Evolutionary conservation across 2,329 filamentous ascomycete genomes (phyloP), one percentile per base, ranked within the genome.

Genomic region (Clarireedia homoeocarpa): DNA sequence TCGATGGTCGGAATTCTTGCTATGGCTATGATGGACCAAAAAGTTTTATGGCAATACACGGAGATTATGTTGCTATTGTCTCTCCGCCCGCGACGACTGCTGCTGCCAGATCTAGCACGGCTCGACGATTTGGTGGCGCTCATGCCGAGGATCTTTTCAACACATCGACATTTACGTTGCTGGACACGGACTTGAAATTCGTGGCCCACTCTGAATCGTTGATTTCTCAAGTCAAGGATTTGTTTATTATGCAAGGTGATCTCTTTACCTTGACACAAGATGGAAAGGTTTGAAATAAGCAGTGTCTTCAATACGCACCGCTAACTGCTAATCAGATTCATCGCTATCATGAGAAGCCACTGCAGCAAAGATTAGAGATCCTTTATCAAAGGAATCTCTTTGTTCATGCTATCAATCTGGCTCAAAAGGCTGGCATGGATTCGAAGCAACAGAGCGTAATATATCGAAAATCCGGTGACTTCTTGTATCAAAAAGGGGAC

Each of bases 301-400:
- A 27, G 14, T 50, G 9, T 9, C 14, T 9, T 4, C 6, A 2
- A 10, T 57, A 49, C 50, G 67, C 10, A 17, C 20, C 58, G 47
- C 66, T 70, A 27, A 72, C 62, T 23, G 34, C 6, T 14, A 58
- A 87, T 83, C 61, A 91, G 87, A 81, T 96, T 51, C 86, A 86
- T 65, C 85, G 87, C 42, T 97, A 96, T 65, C 89, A 91, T 64
- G 92, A 99, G 69, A 96, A 95, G 72, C 79, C 86, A 0, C 80
- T 99, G 12, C 87, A 91, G 63, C 91, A 96, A 69, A 89, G 94
- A 66, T 78, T 99, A 0, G 92, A 97, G 61, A 88, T 97, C 67
- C 75, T 99, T 6, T 99, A 96, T 66, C 90, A 96, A 65, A 84
- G 92, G 51, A 96, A 96, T 67, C 83, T 97, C 59, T 99, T 92